Base-by-base conservation (phyloP, 345 rosid genomes). In the Eucalyptus guilfoylei region DNA sequence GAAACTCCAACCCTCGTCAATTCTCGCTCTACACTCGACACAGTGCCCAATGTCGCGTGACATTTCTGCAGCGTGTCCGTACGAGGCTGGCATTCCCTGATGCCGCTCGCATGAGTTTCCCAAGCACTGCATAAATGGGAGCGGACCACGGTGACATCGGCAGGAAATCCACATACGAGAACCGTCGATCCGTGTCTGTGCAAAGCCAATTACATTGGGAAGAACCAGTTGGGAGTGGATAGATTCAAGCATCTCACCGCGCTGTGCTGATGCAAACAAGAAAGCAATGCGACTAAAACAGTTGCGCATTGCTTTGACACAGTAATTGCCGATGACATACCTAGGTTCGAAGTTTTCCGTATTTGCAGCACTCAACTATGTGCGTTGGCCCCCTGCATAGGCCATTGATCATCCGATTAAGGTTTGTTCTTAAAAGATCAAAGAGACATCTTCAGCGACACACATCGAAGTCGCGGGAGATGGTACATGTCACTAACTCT, bases 11-110 rank as follows among this genome's bases (percentile, higher is more conserved):
- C 76, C 37, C 37, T 7, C 5, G 11, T 64, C 76, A n/a, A 30
- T 62, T 52, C 26, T 52, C 10, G 26, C 24, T 19, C 26, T 19
- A 52, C 58, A 8, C 58, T 19, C 4, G 32, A 60, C 8, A 28
- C 32, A 60, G 7, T 60, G 67, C 67, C 67, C 67, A 6, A 3
- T 28, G 67, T 60, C 15, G 4, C 4, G 89, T 90, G 92, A 90
- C 95, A 93, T 85, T 93, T 93, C 19, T 85, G 40, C 89, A 92
- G 90, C 92, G 92, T 92, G 88, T 95, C 93, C 96, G 94, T 93
- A 91, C 89, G 94, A 92, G 93, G 93, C 81, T 93, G 95, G 90
- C 96, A 92, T 89, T 89, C 92, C 92, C 93, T 90, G 83, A 92
- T 94, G 72, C 93, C 92, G 67, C 67, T 92, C 30, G 90, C 94